Conservation (phyloP, 73 alveolate species). For the Uronychia binucleata region DNA sequence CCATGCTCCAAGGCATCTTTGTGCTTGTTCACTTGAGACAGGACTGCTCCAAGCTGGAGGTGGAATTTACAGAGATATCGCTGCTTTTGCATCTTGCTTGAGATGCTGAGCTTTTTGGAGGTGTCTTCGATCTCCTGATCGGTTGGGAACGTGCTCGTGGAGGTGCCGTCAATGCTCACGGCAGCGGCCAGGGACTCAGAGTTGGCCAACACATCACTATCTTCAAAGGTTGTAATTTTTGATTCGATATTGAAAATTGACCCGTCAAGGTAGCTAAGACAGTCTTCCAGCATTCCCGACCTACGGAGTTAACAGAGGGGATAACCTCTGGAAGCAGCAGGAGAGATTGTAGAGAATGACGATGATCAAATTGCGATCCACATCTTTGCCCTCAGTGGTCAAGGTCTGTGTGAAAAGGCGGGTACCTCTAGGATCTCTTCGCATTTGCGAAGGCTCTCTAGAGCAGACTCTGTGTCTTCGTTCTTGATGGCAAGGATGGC, state of each 20-base stretch:
- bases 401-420: slow-evolving; percentile 17
- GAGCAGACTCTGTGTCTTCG: slow-evolving; percentile 57
- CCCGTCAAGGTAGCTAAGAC: slow-evolving; percentile 67
- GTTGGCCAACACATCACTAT: slow-evolving; percentile 3
- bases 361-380: slow-evolving; percentile 66
- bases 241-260: slow-evolving; percentile 63
- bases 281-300: slow-evolving; percentile 61
- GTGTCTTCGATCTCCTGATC: neutral
- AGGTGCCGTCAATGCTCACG: neutral
- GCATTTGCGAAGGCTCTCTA: slow-evolving; percentile 51
- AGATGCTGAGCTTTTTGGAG: neutral
- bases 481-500: slow-evolving; percentile 58
- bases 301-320: neutral
- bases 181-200: neutral
- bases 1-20: slow-evolving; percentile 84
- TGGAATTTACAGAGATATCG: slow-evolving; percentile 77
- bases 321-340: slow-evolving; percentile 55
- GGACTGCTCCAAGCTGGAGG: slow-evolving; percentile 85
- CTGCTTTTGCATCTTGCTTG: slow-evolving; percentile 63
- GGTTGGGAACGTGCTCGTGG: neutral
- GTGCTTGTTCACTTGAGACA: slow-evolving; percentile 81
- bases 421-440: slow-evolving; percentile 57
- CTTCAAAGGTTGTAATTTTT: slow-evolving; percentile 61
- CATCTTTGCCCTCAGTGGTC: slow-evolving; percentile 72
- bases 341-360: slow-evolving; percentile 67